Percentiles rank a stretch among this genome's conserved stretches.
Conservation (phyloP, 164 flowering plant species). For the Vitis riparia region DNA sequence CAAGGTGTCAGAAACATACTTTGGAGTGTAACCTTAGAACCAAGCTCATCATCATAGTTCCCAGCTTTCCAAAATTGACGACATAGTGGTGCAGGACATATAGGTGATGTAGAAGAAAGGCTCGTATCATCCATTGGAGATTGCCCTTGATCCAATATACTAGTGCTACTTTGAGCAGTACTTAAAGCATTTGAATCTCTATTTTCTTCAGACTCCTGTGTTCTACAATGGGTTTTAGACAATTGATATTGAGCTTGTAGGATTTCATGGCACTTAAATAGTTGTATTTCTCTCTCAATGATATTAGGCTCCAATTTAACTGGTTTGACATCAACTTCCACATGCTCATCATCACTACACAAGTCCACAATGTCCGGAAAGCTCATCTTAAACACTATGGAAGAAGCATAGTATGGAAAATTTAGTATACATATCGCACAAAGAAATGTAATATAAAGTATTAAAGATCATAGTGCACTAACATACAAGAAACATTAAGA, state of each 20-base stretch:
- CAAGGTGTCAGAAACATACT: conserved; percentile 32
- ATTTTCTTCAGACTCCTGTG: conserved; percentile 38
- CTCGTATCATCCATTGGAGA: conserved; percentile 44
- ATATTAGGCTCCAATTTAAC: conserved; percentile 38
- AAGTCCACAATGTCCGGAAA: conserved; percentile 36
- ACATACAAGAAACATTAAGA: too few species aligned
- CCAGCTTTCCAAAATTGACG: conserved; percentile 98
- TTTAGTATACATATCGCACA: neutral
- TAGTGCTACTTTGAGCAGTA: conserved; percentile 39
- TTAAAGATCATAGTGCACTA: too few species aligned
- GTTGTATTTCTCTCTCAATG: conserved; percentile 4
- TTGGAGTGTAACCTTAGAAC: conserved; percentile 32
- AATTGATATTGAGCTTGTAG: conserved; percentile 17
- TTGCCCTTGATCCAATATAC: conserved; percentile 41
- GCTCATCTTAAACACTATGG: conserved; percentile 42
- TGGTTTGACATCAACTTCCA: conserved; percentile 23
- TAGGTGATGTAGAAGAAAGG: conserved; percentile 42
- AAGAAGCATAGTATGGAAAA: conserved; percentile 6
- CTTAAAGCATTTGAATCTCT: conserved; percentile 33
- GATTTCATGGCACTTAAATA: neutral
- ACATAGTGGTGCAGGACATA: conserved; percentile 61
- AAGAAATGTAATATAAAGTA: neutral
- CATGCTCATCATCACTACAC: conserved; percentile 45
- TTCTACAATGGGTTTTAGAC: conserved; percentile 16
- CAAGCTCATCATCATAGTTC: conserved; percentile 43